Conservation (phyloP, 164 flowering plant species). For the Magnolia changhungtana region DNA sequence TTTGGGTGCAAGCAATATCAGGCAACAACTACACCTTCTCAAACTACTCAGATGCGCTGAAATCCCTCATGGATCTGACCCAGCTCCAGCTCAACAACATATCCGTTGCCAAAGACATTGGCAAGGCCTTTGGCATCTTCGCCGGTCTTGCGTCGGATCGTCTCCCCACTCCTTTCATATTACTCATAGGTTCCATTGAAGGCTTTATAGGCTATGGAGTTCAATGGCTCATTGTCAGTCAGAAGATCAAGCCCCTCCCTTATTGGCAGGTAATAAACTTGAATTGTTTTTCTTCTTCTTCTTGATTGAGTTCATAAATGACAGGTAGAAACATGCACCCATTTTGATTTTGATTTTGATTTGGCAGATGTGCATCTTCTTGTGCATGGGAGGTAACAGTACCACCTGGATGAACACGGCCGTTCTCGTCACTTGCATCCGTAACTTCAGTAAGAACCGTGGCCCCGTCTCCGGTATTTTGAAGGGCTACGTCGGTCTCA, state of each 20-base stretch:
- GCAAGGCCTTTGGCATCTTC: slow-evolving; percentile 76
- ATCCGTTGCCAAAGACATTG: slow-evolving; percentile 80
- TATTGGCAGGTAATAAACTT: slow-evolving; percentile 65
- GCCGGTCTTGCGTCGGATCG: slow-evolving; percentile 75
- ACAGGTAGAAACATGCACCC: neutral
- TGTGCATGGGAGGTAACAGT: slow-evolving; percentile 94
- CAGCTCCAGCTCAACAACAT: slow-evolving; percentile 71
- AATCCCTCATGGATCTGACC: slow-evolving; percentile 66
- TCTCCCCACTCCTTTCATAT: slow-evolving; percentile 49
- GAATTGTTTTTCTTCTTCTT: neutral
- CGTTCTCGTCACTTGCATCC: slow-evolving; percentile 71
- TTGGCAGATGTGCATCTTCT: slow-evolving; percentile 67
- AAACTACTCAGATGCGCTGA: slow-evolving; percentile 70
- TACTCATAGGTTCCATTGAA: slow-evolving; percentile 72
- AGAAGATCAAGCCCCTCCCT: slow-evolving; percentile 51
- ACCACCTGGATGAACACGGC: slow-evolving; percentile 99
- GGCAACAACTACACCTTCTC: slow-evolving; percentile 92
- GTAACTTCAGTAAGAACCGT: slow-evolving; percentile 70
- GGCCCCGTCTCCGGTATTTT: slow-evolving; percentile 89
- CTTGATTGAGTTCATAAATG: neutral
- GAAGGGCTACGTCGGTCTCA: slow-evolving; percentile 78
- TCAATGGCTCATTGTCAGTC: slow-evolving; percentile 84
- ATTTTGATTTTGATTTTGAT: neutral
- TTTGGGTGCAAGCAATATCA: slow-evolving; percentile 83
- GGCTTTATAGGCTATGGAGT: slow-evolving; percentile 79